Evolutionary conservation across 305 asterid genomes (phyloP), one percentile per base, ranked within the genome.

Genomic region (Ajuga reptans): DNA sequence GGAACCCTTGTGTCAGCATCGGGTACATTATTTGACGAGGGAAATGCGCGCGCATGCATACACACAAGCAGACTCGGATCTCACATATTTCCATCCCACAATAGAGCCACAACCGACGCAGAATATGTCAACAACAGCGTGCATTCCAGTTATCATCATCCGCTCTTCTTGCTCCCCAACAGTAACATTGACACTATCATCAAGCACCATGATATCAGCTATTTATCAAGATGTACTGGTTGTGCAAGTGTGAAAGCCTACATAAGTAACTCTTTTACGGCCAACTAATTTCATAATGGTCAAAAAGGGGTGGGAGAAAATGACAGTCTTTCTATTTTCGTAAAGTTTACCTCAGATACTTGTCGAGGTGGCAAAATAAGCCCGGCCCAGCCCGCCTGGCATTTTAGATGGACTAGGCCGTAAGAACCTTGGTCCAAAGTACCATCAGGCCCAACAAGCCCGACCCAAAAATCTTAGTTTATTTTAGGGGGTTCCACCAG

Each of bases 31-130:
- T 57, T 37, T 24, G 24, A 66, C 5, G 17, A 21, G 15, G 54
- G 12, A 4, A 37, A 21, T 6, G 46, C 7, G 31, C 29, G 69
- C 9, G 57, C 1, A 7, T 2, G 11, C 8, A 39, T 2, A 9
- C 11, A 17, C 24, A 37, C 21, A 31, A 27, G 4, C n/a, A 53
- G 34, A 3, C 2, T 54, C 66, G 66, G 27, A 60, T 57, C 83
- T 82, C 62, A 86, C 89, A 52, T 86, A 86, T 86, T 81, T 84
- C 92, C 96, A 89, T 34, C 96, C 96, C 68, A 86, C 88, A 58
- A 80, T 72, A 8, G 89, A 82, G 75, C 93, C 89, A 66, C 96
- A 89, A 1, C 84, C 87, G 42, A 89, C 88, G 1, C 93, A 89
- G 80, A 79, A 89, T 76, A 81, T 82, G 87, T 89, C 93, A 4